These are phyloP conservation scores for Ploettnerulaceae sp. DNA, from an alignment of 2,329 filamentous ascomycete genomes.

Conservation along the genomic window DNA sequence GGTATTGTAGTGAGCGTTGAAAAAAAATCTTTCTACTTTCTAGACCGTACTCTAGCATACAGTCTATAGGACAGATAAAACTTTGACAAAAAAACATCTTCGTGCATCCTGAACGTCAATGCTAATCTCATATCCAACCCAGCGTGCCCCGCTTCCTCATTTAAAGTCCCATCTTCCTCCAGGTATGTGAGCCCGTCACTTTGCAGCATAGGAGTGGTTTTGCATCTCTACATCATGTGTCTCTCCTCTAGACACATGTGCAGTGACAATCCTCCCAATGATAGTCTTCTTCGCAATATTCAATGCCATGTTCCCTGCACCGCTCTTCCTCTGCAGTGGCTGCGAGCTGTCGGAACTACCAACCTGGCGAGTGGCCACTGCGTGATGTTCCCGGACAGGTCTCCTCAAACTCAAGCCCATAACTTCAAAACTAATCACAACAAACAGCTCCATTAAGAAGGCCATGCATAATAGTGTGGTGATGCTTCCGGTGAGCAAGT, in stretches of 20 bases:
- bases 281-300: constrained; percentile 28
- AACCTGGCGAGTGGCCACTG: background rate
- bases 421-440: constrained; percentile 40
- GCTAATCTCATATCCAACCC: constrained; percentile 1
- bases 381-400: constrained; percentile 8
- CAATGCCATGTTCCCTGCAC: constrained; percentile 10
- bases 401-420: constrained; percentile 39
- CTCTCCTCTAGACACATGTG: background rate
- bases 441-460: constrained; percentile 46
- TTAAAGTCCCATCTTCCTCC: background rate
- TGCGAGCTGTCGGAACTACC: constrained; percentile 8
- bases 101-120: background rate
- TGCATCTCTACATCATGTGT: constrained; percentile 14
- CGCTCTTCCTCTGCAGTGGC: constrained; percentile 8
- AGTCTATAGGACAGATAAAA: background rate
- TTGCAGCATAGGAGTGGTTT: background rate
- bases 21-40: too few relatives aligned
- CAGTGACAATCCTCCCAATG: constrained; percentile 27
- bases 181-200: too few relatives aligned
- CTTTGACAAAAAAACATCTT: too few relatives aligned
- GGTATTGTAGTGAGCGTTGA: too few relatives aligned
- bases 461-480: constrained; percentile 43
- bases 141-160: background rate
- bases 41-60: too few relatives aligned
- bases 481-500: constrained; percentile 36